Conservation (phyloP, 495 filamentous ascomycete species). For the Xylaria bambusicola region DNA sequence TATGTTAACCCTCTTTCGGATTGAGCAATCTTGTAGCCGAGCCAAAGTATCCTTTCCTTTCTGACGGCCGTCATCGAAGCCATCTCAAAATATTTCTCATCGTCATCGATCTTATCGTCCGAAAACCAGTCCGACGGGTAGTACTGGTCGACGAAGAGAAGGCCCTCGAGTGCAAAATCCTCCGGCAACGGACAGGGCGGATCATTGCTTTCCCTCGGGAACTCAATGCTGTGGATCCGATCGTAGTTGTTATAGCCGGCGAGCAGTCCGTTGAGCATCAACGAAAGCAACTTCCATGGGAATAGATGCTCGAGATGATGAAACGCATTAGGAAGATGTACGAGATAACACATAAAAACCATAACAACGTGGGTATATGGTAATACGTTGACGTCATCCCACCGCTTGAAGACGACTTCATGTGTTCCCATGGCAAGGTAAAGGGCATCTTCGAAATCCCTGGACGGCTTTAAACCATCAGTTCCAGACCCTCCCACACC, state of each 20-base stretch:
- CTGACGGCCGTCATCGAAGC: constrained; percentile 63
- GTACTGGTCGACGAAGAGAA: constrained; percentile 68
- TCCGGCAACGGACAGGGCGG: constrained; percentile 69
- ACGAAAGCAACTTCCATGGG: constrained; percentile 67
- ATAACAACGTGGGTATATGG: constrained; percentile 69
- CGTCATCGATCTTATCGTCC: constrained; percentile 69
- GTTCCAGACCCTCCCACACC: neutral
- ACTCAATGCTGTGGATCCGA: constrained; percentile 52
- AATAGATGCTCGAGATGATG: constrained; percentile 46
- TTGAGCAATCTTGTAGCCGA: constrained; percentile 61
- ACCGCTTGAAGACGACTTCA: constrained; percentile 58
- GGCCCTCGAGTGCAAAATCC: constrained; percentile 78
- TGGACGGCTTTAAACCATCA: constrained; percentile 20
- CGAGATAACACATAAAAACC: constrained; percentile 66
- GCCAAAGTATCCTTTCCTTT: constrained; percentile 73
- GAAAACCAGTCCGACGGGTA: constrained; percentile 73
- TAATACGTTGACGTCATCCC: constrained; percentile 64
- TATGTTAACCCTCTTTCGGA: constrained; percentile 39
- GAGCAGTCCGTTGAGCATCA: constrained; percentile 67
- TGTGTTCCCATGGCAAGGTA: constrained; percentile 36
- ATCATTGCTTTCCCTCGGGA: constrained; percentile 56
- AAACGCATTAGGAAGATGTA: constrained; percentile 54
- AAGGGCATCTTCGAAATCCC: constrained; percentile 29
- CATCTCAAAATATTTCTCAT: constrained; percentile 71
- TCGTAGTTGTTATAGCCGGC: constrained; percentile 39